These are phyloP conservation scores for Candida taoyuanica DNA, from an alignment of 805 yeast genomes.

Conservation along the genomic window DNA sequence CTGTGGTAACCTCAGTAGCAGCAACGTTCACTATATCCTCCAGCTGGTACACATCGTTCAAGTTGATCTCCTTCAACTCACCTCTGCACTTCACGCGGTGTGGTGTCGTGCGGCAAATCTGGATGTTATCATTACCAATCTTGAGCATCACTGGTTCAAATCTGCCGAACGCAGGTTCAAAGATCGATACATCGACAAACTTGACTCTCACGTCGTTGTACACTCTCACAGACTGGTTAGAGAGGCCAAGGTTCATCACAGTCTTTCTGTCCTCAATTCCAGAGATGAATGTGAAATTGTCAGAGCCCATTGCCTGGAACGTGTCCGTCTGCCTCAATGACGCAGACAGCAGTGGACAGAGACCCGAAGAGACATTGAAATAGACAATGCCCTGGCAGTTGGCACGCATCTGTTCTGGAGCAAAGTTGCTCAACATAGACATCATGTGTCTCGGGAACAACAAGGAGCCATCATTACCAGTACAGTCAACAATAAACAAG, in stretches of 20 bases:
- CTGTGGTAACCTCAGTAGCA: slow-evolving; percentile 41
- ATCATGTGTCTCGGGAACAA: slow-evolving; percentile 30
- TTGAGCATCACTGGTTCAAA: slow-evolving; percentile 58
- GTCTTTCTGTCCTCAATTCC: slow-evolving; percentile 41
- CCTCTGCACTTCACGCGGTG: slow-evolving; percentile 35
- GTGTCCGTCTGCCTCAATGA: slow-evolving; percentile 24
- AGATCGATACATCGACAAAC: slow-evolving; percentile 48
- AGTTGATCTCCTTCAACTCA: slow-evolving; percentile 32
- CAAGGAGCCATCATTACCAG: slow-evolving; percentile 43
- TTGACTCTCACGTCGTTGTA: slow-evolving; percentile 48
- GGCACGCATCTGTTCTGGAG: slow-evolving; percentile 46
- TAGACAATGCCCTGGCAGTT: slow-evolving; percentile 54
- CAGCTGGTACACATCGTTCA: slow-evolving; percentile 41
- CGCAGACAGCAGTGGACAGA: slow-evolving; percentile 23
- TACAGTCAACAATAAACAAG: slow-evolving; percentile 62
- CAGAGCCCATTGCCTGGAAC: slow-evolving; percentile 8
- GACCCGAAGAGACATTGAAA: slow-evolving; percentile 33
- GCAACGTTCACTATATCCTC: slow-evolving; percentile 36
- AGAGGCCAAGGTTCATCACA: slow-evolving; percentile 42
- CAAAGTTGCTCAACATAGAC: slow-evolving; percentile 35
- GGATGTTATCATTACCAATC: slow-evolving; percentile 67
- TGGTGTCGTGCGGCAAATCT: slow-evolving; percentile 45
- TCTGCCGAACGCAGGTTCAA: slow-evolving; percentile 42
- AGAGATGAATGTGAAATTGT: slow-evolving; percentile 37
- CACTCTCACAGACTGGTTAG: slow-evolving; percentile 37